Base-by-base conservation (phyloP, 441 rosid species). In the Brassica hybrid region DNA sequence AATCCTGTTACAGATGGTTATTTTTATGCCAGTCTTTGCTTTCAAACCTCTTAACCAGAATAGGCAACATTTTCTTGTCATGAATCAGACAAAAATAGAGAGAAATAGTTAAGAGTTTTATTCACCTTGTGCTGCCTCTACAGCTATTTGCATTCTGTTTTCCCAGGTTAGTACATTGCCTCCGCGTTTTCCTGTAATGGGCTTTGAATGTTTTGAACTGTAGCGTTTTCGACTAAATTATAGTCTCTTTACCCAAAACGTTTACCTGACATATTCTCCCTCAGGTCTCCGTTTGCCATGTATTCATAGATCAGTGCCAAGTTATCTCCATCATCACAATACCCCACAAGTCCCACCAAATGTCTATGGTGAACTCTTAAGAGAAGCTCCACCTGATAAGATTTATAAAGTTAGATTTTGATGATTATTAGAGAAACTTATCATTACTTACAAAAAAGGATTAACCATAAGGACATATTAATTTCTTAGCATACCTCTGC, bases 91-190 rank as follows among this genome's bases (percentile, higher is more conserved):
- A 30, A 62, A 54, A 12, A 23, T 21, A 16, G 27, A 62, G n/a
- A 58, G 12, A n/a, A 25, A 18, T 27, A 48, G 43, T 34, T 36
- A 7, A n/a, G n/a, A n/a, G 8, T 18, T 41, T 27, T 25, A 13
- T 63, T 30, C 16, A 88, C 88, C 88, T 83, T 87, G 86, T 59
- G 89, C 86, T 9, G 84, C 86, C 25, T 86, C 91, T 9, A 82
- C 27, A 18, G 89, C 88, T 58, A 87, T 86, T 43, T 67, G 74
- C 76, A 86, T 82, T 6, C 93, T 83, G 13, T 75, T 62, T 63
- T 74, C 73, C 91, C 90, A 89, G 5, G 76, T 82, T 36, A 84
- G 69, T 19, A 62, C 71, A 65, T 77, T 3, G 4, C 65, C 62
- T 2, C 69, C 43, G 1, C 57, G 67, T 75, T 75, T 84, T 38